Percentiles rank a stretch among this genome's conserved stretches.
These are phyloP conservation scores for Inga laurina DNA, from an alignment of 306 rosid species.

Conservation along the genomic window DNA sequence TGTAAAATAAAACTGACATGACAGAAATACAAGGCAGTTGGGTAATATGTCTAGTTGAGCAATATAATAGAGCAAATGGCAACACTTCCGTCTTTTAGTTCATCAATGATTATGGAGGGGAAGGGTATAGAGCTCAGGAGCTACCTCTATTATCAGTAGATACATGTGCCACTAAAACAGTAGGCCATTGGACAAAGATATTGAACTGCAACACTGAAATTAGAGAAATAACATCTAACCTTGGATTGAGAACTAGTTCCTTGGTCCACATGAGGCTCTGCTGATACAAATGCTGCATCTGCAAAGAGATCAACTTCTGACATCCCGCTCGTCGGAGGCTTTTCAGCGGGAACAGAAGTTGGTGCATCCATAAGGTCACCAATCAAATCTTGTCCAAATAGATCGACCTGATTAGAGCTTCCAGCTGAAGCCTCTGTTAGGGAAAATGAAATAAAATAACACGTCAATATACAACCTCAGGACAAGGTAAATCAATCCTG, in stretches of 20 bases:
- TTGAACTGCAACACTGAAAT: neutral
- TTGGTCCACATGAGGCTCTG: constrained; percentile 57
- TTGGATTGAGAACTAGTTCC: constrained; percentile 60
- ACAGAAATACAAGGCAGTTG: neutral
- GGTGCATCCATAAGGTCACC: constrained; percentile 95
- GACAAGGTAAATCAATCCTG: constrained; percentile 7
- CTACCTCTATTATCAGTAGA: neutral
- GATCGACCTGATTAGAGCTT: constrained; percentile 76
- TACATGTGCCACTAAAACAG: neutral
- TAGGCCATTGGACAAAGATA: neutral
- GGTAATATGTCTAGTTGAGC: neutral
- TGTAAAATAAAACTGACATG: neutral
- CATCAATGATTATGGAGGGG: neutral
- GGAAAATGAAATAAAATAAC: constrained; percentile 22
- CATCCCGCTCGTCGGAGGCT: constrained; percentile 45
- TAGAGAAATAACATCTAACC: constrained; percentile 43
- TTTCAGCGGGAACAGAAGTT: constrained; percentile 60
- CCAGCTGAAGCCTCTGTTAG: constrained; percentile 69
- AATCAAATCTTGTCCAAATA: constrained; percentile 77
- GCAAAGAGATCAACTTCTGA: constrained; percentile 94
- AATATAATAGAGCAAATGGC: neutral
- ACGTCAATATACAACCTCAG: constrained; percentile 15
- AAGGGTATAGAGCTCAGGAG: neutral
- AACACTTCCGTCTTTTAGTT: neutral
- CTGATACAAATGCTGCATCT: constrained; percentile 87